Conservation (phyloP, 2,329 filamentous ascomycete species). For the Beauveria asiatica region DNA sequence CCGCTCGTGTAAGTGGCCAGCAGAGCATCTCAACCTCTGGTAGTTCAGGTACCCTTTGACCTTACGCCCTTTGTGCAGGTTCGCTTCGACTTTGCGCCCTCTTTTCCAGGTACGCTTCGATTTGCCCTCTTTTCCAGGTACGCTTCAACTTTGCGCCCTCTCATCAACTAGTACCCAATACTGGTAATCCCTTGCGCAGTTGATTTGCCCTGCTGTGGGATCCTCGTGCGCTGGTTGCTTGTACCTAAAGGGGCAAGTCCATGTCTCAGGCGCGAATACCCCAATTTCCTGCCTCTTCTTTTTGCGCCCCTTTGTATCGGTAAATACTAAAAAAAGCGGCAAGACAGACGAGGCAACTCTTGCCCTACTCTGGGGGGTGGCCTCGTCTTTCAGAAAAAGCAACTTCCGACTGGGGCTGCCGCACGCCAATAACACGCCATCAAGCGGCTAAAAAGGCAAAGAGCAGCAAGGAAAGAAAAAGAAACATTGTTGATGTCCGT, state of each 20-base stretch:
- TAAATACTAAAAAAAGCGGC: neutral
- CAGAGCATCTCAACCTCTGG: neutral
- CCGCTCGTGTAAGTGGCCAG: neutral
- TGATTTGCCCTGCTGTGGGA: neutral
- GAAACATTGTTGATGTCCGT: no score
- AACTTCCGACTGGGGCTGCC: neutral
- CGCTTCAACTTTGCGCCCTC: neutral
- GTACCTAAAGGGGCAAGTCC: neutral
- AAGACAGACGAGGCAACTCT: constrained; percentile 1
- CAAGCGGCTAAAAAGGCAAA: neutral
- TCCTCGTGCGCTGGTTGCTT: neutral
- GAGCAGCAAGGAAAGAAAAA: neutral
- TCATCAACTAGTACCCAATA: neutral
- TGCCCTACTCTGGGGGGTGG: neutral
- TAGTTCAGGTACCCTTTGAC: neutral
- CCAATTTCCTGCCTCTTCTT: constrained; percentile 5
- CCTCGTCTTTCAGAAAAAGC: neutral
- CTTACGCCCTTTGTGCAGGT: neutral
- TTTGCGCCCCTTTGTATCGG: neutral
- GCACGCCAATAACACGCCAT: neutral
- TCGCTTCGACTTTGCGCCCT: no score
- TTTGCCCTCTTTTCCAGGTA: no score
- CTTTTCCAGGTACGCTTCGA: no score
- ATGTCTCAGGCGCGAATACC: neutral
- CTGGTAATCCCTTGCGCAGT: neutral